Percentiles rank a stretch among this genome's conserved stretches.
Conservation (phyloP, 2,329 filamentous ascomycete genomes). For the Exophiala sp. region DNA sequence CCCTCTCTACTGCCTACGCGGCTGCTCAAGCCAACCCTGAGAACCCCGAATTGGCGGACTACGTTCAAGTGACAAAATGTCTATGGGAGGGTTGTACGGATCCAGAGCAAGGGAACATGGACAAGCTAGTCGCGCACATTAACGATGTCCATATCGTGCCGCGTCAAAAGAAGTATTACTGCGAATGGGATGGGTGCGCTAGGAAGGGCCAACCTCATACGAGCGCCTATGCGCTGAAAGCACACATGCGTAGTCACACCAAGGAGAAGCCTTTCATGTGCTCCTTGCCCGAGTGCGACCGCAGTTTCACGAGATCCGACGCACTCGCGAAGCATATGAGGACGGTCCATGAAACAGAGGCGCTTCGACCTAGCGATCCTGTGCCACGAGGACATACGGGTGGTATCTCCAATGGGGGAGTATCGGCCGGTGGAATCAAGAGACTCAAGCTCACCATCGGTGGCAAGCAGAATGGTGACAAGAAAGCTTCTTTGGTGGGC, state of each 20-base stretch:
- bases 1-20: conserved; percentile 27
- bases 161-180: conserved; percentile 94
- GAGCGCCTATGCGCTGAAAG: conserved; percentile 91
- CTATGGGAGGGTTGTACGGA: conserved; percentile 72
- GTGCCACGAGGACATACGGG: conserved; percentile 40
- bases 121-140: conserved; percentile 74
- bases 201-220: conserved; percentile 89
- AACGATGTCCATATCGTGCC: conserved; percentile 93
- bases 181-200: conserved; percentile 89
- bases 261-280: conserved; percentile 99
- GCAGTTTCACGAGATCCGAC: conserved; percentile 92
- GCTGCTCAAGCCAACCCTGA: conserved; percentile 33
- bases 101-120: conserved; percentile 75
- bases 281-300: conserved; percentile 91
- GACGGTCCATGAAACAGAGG: conserved; percentile 96
- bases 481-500: conserved; percentile 20
- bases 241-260: conserved; percentile 96
- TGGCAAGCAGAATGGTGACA: conserved; percentile 24
- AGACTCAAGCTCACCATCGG: conserved; percentile 29
- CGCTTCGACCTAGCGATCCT: conserved; percentile 65
- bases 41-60: conserved; percentile 27
- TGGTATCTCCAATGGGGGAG: conserved; percentile 28
- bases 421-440: conserved; percentile 16
- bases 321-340: conserved; percentile 98
- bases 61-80: conserved; percentile 67